These are phyloP conservation scores for Ogataea trehaloabstinens DNA, from an alignment of 805 yeast species.

Conservation along the genomic window DNA sequence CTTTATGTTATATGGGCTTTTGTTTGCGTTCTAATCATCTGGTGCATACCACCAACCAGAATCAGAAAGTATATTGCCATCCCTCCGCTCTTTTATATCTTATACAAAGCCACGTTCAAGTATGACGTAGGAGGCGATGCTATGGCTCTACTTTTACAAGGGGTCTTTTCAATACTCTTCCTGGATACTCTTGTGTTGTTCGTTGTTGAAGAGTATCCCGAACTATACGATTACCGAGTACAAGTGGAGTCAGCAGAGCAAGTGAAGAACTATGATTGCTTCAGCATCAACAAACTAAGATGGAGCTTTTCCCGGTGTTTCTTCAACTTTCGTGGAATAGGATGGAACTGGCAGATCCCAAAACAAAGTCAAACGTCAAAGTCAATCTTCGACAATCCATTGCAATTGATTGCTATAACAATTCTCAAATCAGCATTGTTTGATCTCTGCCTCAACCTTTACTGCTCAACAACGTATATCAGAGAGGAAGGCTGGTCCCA, in stretches of 20 bases:
- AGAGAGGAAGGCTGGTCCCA: slow-evolving; percentile 13
- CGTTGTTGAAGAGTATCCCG: slow-evolving; percentile 16
- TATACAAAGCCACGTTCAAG: slow-evolving; percentile 6
- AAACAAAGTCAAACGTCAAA: neutral
- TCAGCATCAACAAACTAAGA: slow-evolving; percentile 7
- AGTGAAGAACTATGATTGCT: slow-evolving; percentile 3
- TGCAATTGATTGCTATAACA: neutral
- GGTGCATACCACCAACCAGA: slow-evolving; percentile 13
- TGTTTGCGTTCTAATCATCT: slow-evolving; percentile 3
- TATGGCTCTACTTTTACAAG: slow-evolving; percentile 12
- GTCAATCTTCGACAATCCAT: slow-evolving; percentile 1
- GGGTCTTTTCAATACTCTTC: slow-evolving; percentile 8
- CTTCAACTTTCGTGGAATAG: slow-evolving; percentile 13
- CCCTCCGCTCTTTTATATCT: slow-evolving; percentile 8
- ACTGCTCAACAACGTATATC: slow-evolving; percentile 9
- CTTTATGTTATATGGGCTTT: slow-evolving; percentile 11
- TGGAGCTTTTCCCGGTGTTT: slow-evolving; percentile 13
- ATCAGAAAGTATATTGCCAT: slow-evolving; percentile 12
- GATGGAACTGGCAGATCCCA: slow-evolving; percentile 16
- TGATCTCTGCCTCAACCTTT: slow-evolving; percentile 8
- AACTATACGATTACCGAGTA: slow-evolving; percentile 11
- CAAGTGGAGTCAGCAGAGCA: slow-evolving; percentile 8
- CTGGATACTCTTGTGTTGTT: slow-evolving; percentile 12
- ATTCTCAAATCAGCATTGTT: slow-evolving; percentile 6
- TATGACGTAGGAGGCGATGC: slow-evolving; percentile 1